phyloP scores from a whole-genome alignment of 2,329 filamentous ascomycete species.

The Colletotrichum abscissum region DNA sequence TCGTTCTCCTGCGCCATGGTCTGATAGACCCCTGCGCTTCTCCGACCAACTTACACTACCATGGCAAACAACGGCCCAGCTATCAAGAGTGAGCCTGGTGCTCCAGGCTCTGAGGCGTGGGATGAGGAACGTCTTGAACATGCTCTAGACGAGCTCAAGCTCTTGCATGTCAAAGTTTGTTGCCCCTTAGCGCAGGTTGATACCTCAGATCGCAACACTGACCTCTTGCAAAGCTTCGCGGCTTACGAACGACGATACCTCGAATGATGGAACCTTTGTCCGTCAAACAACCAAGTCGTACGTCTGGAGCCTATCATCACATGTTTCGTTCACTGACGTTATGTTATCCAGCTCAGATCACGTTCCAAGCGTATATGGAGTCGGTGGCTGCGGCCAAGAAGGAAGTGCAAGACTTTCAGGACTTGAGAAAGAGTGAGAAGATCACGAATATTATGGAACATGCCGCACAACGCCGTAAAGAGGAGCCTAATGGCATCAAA shows the following conservation, averaged over 20 bases:
- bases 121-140: conserved; percentile 63
- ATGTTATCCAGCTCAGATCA: conserved; percentile 57
- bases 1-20: neutral
- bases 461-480: conserved; percentile 62
- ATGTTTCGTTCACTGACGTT: conserved; percentile 26
- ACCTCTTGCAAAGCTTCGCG: conserved; percentile 51
- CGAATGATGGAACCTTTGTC: conserved; percentile 64
- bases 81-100: conserved; percentile 12
- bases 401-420: conserved; percentile 64
- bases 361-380: conserved; percentile 60
- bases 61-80: conserved; percentile 33
- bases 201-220: conserved; percentile 15
- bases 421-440: conserved; percentile 58
- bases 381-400: conserved; percentile 58
- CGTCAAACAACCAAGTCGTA: conserved; percentile 63
- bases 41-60: neutral
- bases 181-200: neutral
- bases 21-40: neutral
- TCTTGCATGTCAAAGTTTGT: conserved; percentile 65
- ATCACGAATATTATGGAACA: conserved; percentile 63
- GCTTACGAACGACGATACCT: conserved; percentile 60
- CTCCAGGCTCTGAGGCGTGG: conserved; percentile 47
- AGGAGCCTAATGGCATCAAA: conserved; percentile 67
- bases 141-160: conserved; percentile 62
- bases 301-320: conserved; percentile 37